Base-by-base conservation (phyloP, 257 asterid genomes). In the Solanum neorickii region DNA sequence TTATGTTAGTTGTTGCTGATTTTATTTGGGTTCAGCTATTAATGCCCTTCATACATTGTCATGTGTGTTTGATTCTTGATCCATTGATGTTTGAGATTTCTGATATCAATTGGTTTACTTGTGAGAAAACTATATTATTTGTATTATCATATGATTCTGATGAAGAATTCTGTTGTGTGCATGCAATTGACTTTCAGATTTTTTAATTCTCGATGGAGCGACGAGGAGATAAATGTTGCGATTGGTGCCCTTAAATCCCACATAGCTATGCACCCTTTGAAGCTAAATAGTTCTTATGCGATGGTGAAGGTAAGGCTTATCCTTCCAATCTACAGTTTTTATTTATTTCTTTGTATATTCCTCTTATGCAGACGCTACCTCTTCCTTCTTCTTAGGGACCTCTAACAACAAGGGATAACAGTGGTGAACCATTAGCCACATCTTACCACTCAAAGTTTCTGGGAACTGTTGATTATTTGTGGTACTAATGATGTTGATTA, bases 371-470 rank as follows among this genome's bases (percentile, higher is more conserved):
- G 84, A 15, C 12, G 16, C 88, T 87, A 44, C 74, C 80, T 18
- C 74, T 37, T 87, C 69, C 78, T 44, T 73, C 23, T 59, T 87
- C 83, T 70, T 62, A 89, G 91, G 89, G 89, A 35, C 73, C 88
- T 89, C 11, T 68, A 33, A 85, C 59, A 86, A 89, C 91, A 83
- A 88, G 91, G 66, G 89, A 56, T 86, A 37, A 68, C 62, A 68
- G 37, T 46, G 90, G 90, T 77, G 93, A 89, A 65, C 93, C 93
- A 78, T 85, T 86, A 87, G 93, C 90, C 82, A 91, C 91, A 37
- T 91, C 93, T 68, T 91, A 86, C 90, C 93, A 91, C 89, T 89
- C 91, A n/a, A 91, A 89, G 41, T 91, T 91, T 87, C 88, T 89
- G 75, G 91, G 91, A 72, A 91, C 93, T 44, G 91, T 91, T 69